These are phyloP conservation scores for Ophiostoma ulmi DNA, from an alignment of 2,329 filamentous ascomycete species.

Conservation along the genomic window DNA sequence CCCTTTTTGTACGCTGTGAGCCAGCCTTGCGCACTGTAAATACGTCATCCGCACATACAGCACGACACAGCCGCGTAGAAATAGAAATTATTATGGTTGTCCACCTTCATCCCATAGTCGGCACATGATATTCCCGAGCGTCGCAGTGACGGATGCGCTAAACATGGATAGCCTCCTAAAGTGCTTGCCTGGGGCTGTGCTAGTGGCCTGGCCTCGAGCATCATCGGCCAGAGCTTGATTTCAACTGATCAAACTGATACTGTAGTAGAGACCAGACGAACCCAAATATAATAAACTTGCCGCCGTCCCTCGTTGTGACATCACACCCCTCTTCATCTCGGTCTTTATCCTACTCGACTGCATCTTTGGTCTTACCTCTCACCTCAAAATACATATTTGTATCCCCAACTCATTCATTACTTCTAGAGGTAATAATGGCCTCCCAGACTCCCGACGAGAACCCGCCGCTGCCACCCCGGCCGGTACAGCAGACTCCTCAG, in stretches of 20 bases:
- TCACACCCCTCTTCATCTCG: not conserved
- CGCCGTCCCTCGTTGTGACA: not conserved
- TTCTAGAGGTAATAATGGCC: not conserved
- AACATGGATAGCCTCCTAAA: not conserved
- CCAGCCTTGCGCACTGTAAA: not conserved
- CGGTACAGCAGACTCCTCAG: constrained; percentile 1
- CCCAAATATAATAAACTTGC: not conserved
- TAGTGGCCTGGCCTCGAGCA: not conserved
- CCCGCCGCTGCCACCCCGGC: constrained; percentile 16
- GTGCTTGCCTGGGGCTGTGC: constrained; percentile 1
- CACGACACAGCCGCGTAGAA: not conserved
- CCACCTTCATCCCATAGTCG: not conserved
- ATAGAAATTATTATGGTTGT: too few species aligned
- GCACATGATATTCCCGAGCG: not conserved
- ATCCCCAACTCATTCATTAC: not conserved
- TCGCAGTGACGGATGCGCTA: not conserved
- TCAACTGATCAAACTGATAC: not conserved
- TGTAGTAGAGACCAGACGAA: not conserved
- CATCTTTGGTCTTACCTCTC: not conserved
- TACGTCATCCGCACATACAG: not conserved
- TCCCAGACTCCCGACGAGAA: not conserved
- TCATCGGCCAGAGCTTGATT: too few species aligned
- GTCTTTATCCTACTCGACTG: not conserved
- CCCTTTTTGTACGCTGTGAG: not conserved
- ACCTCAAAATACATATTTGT: not conserved